phyloP scores from a whole-genome alignment of 1,139 yeast species.

The Kodamaea anthophila region DNA sequence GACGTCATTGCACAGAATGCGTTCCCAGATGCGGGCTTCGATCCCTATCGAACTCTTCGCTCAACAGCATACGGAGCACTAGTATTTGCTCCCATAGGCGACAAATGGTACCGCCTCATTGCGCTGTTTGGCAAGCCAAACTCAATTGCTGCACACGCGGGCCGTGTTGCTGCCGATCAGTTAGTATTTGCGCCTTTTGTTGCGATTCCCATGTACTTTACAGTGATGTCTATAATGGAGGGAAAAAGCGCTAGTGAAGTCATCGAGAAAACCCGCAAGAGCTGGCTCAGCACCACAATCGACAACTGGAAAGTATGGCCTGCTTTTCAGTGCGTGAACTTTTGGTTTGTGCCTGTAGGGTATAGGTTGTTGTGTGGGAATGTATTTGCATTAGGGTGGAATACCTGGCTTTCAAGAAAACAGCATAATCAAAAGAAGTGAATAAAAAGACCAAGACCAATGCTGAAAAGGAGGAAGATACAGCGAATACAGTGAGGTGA shows the following conservation, averaged over 20 bases:
- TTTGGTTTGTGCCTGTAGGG: conserved; percentile 63
- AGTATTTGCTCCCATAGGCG: conserved; percentile 39
- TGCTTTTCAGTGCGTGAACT: conserved; percentile 65
- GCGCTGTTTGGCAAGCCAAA: conserved; percentile 8
- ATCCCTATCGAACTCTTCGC: conserved; percentile 21
- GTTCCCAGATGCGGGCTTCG: conserved; percentile 21
- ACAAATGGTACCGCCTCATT: conserved; percentile 34
- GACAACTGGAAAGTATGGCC: conserved; percentile 92
- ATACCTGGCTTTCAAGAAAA: conserved; percentile 59
- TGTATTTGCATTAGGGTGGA: conserved; percentile 76
- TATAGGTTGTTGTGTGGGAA: conserved; percentile 67
- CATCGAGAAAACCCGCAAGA: conserved; percentile 33
- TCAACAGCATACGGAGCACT: conserved; percentile 33
- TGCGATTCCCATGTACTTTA: conserved; percentile 59
- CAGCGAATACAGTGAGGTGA: too few relatives aligned
- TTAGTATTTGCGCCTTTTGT: conserved; percentile 69
- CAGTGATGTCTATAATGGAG: conserved; percentile 64
- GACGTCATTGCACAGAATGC: conserved; percentile 35
- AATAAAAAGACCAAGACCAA: too few relatives aligned
- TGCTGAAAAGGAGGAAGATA: too few relatives aligned
- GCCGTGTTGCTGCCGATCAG: conserved; percentile 68
- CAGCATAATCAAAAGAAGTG: neutral
- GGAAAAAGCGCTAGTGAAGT: conserved; percentile 15
- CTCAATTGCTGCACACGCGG: conserved; percentile 10
- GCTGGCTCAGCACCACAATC: conserved; percentile 55